Base-by-base conservation (phyloP, 2,329 filamentous ascomycete species). In the Cryphonectria nitschkei region DNA sequence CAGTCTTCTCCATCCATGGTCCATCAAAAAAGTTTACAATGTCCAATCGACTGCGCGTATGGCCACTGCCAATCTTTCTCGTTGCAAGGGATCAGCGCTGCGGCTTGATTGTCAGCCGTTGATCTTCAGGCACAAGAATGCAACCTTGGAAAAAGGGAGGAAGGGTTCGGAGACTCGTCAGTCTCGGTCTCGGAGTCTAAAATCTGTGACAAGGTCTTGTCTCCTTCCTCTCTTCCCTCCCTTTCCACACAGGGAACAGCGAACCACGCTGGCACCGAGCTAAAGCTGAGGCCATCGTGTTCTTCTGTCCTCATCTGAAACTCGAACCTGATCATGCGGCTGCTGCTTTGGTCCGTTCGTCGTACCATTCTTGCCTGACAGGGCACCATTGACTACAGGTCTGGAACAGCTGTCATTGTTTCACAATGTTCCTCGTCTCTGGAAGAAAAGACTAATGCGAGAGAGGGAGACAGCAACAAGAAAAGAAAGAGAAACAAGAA, bases 51-150 rank as follows among this genome's bases (percentile, higher is more conserved):
- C 52, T 50, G 26, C n/a, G 22, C 16, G 34, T 6, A 7, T 61
- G 29, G 29, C 56, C 29, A 37, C 56, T 56, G 52, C n/a, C 14
- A 56, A 56, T 37, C 19, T 37, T 22, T 16, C 13, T 19, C 13
- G 26, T 29, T 16, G 56, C 11, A n/a, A 22, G n/a, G 58, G 58
- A 61, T 39, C 32, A 34, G 32, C 34, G 34, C 58, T 37, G 58
- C 58, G 19, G 32, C 16, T 61, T 39, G 58, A 39, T 61, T 61
- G 19, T 37, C 58, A 32, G 34, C 22, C 32, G 34, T 11, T 22
- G 58, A 61, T 61, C 58, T 34, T 26, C 58, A 61, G 58, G 58
- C 58, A 61, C 58, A 19, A 61, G 2, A 39, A 39, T 61, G 58
- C 32, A 61, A 61, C 58, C 19, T 61, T 61, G n/a, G 22, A 29